These are phyloP conservation scores for Phytophthora hibernalis DNA, from an alignment of 352 stramenopile species.

Conservation along the genomic window DNA sequence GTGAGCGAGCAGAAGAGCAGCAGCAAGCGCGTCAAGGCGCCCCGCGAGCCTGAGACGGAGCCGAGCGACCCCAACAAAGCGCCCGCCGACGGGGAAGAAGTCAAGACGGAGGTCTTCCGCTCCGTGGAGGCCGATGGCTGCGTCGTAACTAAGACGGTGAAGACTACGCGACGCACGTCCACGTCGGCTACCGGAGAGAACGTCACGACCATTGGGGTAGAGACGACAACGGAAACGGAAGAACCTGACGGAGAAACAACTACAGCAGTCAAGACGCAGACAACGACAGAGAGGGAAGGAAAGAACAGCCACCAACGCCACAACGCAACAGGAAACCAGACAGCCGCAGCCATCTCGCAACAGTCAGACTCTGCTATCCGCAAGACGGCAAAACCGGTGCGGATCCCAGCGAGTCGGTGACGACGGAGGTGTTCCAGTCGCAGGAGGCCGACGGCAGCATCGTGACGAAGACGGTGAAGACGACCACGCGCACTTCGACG, in stretches of 20 bases:
- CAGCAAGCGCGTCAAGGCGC: slow-evolving; percentile 7
- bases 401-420: slow-evolving; percentile 7
- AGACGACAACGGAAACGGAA: slow-evolving; percentile 30
- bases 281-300: slow-evolving; percentile 19
- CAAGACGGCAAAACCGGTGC: not conserved
- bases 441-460: slow-evolving; percentile 10
- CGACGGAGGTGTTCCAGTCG: slow-evolving; percentile 18
- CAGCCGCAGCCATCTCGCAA: too few species aligned
- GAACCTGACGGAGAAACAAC: slow-evolving; percentile 23
- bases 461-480: slow-evolving; percentile 19
- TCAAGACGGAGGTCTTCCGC: slow-evolving; percentile 23
- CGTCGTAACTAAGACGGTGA: slow-evolving; percentile 28
- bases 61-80: slow-evolving; percentile 24
- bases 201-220: slow-evolving; percentile 20
- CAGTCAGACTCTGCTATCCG: not conserved
- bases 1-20: slow-evolving; percentile 32
- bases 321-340: not conserved
- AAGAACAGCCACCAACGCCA: slow-evolving; percentile 15
- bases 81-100: slow-evolving; percentile 9
- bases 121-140: slow-evolving; percentile 13
- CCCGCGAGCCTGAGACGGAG: slow-evolving; percentile 30
- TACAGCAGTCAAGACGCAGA: slow-evolving; percentile 24
- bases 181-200: slow-evolving; percentile 9
- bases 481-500: slow-evolving; percentile 7
- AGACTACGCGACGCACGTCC: slow-evolving; percentile 18